These are phyloP conservation scores for Candida michaelii DNA, from an alignment of 805 yeast species.

Conservation along the genomic window DNA sequence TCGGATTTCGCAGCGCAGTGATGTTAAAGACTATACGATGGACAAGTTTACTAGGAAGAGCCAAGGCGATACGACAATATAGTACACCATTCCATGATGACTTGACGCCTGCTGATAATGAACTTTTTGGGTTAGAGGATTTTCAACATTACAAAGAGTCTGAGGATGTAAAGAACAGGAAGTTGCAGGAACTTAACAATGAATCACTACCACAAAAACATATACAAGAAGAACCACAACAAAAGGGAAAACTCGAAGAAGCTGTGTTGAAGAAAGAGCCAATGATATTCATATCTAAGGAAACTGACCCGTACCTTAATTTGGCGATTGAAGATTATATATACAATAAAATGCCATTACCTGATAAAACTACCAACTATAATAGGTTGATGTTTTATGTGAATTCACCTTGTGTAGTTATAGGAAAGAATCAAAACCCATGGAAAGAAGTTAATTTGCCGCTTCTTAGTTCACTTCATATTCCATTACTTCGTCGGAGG, in stretches of 20 bases:
- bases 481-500: slow-evolving; percentile 73
- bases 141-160: slow-evolving; percentile 39
- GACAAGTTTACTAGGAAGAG: neutral
- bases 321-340: slow-evolving; percentile 80
- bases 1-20: neutral
- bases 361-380: slow-evolving; percentile 21
- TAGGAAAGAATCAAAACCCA: slow-evolving; percentile 96
- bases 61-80: slow-evolving; percentile 3
- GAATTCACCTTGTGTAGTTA: slow-evolving; percentile 83
- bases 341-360: slow-evolving; percentile 60
- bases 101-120: slow-evolving; percentile 30
- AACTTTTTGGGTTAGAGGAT: slow-evolving; percentile 37
- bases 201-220: neutral
- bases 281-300: slow-evolving; percentile 55
- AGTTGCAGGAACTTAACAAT: neutral
- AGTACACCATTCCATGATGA: slow-evolving; percentile 43
- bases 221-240: neutral
- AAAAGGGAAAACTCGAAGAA: slow-evolving; percentile 11
- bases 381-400: slow-evolving; percentile 69
- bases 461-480: slow-evolving; percentile 44
- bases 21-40: neutral
- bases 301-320: slow-evolving; percentile 69
- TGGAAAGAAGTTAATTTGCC: slow-evolving; percentile 80
- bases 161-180: slow-evolving; percentile 23
- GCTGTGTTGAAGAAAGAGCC: slow-evolving; percentile 31